Percentiles rank a stretch among this genome's conserved stretches.
These are phyloP conservation scores for Pseudonectria foliicola DNA, from an alignment of 2,329 filamentous ascomycete species.

Conservation along the genomic window DNA sequence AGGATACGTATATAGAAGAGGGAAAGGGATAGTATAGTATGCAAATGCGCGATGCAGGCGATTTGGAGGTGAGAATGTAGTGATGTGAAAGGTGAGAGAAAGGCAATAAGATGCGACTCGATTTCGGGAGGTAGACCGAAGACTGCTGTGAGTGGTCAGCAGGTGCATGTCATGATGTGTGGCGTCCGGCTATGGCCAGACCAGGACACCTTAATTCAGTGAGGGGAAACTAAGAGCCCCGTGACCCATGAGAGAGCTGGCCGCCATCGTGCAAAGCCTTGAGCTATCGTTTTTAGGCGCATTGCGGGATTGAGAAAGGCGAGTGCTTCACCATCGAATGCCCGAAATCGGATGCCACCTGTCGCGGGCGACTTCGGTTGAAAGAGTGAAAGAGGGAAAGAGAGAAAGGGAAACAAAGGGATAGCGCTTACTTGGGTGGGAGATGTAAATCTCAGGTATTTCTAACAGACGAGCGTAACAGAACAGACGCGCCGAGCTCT, in stretches of 20 bases:
- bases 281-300: too few species aligned
- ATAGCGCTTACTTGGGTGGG: slow-evolving; percentile 11
- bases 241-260: slow-evolving; percentile 7
- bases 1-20: background rate
- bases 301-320: background rate
- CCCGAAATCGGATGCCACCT: slow-evolving; percentile 1
- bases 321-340: slow-evolving; percentile 1
- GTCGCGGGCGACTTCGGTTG: slow-evolving; percentile 2
- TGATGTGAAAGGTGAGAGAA: slow-evolving; percentile 3
- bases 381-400: slow-evolving; percentile 1
- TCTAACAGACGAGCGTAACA: slow-evolving; percentile 20
- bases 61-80: slow-evolving; percentile 1
- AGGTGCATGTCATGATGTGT: slow-evolving; percentile 10
- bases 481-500: slow-evolving; percentile 20
- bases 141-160: slow-evolving; percentile 19
- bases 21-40: background rate
- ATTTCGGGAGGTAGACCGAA: slow-evolving; percentile 10
- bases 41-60: slow-evolving; percentile 1
- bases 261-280: background rate
- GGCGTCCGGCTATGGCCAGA: slow-evolving; percentile 7
- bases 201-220: slow-evolving; percentile 2
- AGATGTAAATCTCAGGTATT: slow-evolving; percentile 21
- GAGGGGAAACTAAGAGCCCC: slow-evolving; percentile 10
- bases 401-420: too few species aligned
- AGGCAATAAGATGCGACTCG: slow-evolving; percentile 8